Conservation (phyloP, 129 eudicot genomes). For the Escallonia rubra region DNA sequence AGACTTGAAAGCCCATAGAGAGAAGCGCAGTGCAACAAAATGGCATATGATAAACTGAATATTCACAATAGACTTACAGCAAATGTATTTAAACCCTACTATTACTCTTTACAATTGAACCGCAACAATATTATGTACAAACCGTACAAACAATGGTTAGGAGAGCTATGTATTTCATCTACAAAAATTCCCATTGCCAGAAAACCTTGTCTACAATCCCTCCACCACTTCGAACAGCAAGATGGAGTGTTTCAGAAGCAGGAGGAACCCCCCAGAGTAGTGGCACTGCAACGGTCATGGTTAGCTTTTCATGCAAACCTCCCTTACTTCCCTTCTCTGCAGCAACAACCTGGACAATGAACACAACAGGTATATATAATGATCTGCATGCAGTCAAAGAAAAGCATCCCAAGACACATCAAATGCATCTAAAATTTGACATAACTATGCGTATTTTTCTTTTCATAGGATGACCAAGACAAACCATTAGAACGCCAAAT, state of each 20-base stretch:
- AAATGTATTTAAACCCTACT: conserved; percentile 6
- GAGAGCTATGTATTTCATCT: conserved; percentile 13
- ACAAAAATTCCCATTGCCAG: conserved; percentile 97
- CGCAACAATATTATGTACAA: conserved; percentile 40
- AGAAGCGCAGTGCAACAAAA: neutral
- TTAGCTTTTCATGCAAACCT: conserved; percentile 80
- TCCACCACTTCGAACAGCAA: conserved; percentile 91
- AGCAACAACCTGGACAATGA: conserved; percentile 56
- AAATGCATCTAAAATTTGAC: no score
- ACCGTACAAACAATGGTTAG: conserved; percentile 23
- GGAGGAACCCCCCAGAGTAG: conserved; percentile 99
- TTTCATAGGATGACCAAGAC: no score
- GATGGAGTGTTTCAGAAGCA: conserved; percentile 83
- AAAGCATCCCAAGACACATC: no score
- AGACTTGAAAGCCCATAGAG: neutral
- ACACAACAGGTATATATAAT: no score
- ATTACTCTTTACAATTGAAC: conserved; percentile 11
- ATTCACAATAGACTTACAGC: neutral
- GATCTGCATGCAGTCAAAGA: no score
- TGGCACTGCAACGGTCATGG: conserved; percentile 96
- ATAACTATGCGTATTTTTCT: no score
- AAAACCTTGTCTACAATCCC: conserved; percentile 92
- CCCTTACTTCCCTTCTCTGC: conserved; percentile 80
- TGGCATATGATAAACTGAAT: neutral
- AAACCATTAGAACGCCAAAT: no score